Percentiles rank a stretch among this genome's conserved stretches.
phyloP scores from a whole-genome alignment of 2,329 filamentous ascomycete genomes.

The Fusarium burgessii region DNA sequence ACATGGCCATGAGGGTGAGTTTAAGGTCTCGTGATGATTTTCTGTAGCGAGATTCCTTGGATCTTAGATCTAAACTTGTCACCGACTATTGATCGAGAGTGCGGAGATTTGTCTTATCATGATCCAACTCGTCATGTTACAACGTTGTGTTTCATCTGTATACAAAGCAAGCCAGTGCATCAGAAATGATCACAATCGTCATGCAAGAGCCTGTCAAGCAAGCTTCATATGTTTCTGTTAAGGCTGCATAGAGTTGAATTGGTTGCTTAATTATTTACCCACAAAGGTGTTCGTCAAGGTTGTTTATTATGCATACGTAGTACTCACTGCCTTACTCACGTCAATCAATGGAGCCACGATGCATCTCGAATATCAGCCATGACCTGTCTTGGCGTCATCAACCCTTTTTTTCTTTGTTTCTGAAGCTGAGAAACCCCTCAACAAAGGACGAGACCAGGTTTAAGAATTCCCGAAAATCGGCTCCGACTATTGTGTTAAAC shows the following conservation, averaged over 20 bases:
- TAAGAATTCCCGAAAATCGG: slow-evolving; percentile 26
- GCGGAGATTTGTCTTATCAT: slow-evolving; percentile 15
- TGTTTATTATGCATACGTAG: slow-evolving; percentile 1
- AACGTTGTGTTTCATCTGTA: slow-evolving; percentile 34
- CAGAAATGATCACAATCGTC: slow-evolving; percentile 29
- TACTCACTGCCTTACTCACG: not conserved
- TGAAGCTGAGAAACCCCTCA: slow-evolving; percentile 19
- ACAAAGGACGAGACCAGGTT: slow-evolving; percentile 14
- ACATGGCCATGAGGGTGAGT: slow-evolving; percentile 13
- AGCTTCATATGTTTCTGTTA: slow-evolving; percentile 5
- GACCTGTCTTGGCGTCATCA: slow-evolving; percentile 5
- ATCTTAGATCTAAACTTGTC: not conserved
- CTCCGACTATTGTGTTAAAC: slow-evolving; percentile 21
- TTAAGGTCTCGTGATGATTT: slow-evolving; percentile 33
- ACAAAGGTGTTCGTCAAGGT: slow-evolving; percentile 26
- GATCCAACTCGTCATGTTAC: slow-evolving; percentile 22
- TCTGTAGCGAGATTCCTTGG: slow-evolving; percentile 19
- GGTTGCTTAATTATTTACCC: not conserved
- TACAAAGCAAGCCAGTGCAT: slow-evolving; percentile 41
- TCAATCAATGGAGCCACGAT: slow-evolving; percentile 18
- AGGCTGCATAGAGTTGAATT: not conserved
- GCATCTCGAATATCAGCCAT: slow-evolving; percentile 9
- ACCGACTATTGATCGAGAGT: slow-evolving; percentile 7
- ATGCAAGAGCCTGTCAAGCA: slow-evolving; percentile 23
- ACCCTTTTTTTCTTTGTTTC: slow-evolving; percentile 6